Evolutionary conservation across 2,329 filamentous ascomycete species (phyloP), one percentile per base, ranked within the genome.

Genomic region (Sporothrix schenckii): DNA sequence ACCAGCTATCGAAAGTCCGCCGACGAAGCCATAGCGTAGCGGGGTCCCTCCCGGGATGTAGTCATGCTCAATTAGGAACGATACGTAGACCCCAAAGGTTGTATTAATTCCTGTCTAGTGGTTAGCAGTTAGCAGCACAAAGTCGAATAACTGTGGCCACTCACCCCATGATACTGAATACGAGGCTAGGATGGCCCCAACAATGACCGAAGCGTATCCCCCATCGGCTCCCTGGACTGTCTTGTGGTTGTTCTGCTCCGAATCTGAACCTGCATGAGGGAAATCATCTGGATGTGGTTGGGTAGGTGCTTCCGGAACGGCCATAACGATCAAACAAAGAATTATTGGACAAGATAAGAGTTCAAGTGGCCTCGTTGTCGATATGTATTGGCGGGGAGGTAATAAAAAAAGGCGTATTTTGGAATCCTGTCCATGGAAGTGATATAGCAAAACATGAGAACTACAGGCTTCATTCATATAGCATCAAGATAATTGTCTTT

Each of bases 1-100:
- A 19, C 27, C n/a, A 4, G 66, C 66, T 41, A 71, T 67, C 10
- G 70, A 66, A 0, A 71, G 66, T 1, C 70, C 70, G 19, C 70
- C 70, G 19, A 71, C 70, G 16, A 71, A 71, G 9, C 66, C 67
- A 16, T 71, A 71, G 2, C 70, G 70, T 2, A 71, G 34, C 7
- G 58, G 49, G 13, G 70, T 66, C 0, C 70, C 70, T 9, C 70
- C 70, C 1, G 70, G 60, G 16, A 71, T 52, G 11, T 44, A 66
- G n/a, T 69, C 44, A n/a, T 69, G 47, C 6, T 69, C 58, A 11
- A 69, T 13, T 1, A 71, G 30, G 30, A 69, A 71, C 2, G 70
- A 71, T 11, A 66, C 60, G n/a, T 71, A 71, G 19, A 71, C 53
- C 1, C 70, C 66, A 19, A 60, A 71, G 0, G 66, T 69, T 9